Percentiles rank a stretch among this genome's conserved stretches.
phyloP scores from a whole-genome alignment of 306 rosid species.

The Trichosanthes cucumerina region DNA sequence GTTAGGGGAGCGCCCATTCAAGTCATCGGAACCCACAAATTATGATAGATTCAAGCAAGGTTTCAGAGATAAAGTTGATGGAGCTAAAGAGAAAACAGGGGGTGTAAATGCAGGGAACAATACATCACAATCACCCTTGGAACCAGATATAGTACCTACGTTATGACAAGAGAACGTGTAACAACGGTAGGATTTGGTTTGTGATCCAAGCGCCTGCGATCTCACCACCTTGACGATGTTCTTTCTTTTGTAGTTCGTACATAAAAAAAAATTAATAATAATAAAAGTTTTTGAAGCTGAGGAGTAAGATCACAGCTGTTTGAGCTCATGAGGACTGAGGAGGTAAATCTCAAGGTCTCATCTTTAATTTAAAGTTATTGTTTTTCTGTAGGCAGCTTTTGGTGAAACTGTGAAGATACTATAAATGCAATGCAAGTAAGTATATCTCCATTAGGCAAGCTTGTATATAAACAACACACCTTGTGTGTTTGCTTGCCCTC shows the following conservation, averaged over 20 bases:
- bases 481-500: not conserved
- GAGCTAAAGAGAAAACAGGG: not conserved
- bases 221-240: not conserved
- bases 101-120: not conserved
- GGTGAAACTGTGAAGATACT: not conserved
- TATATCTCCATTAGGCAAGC: not conserved
- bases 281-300: not conserved
- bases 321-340: not conserved
- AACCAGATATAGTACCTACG: not conserved
- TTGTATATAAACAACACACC: not conserved
- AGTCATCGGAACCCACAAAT: constrained; percentile 17
- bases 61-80: constrained; percentile 17
- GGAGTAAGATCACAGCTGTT: not conserved
- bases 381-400: not conserved
- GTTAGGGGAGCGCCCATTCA: constrained; percentile 32
- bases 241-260: not conserved
- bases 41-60: constrained; percentile 26
- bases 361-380: not conserved
- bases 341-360: not conserved
- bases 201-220: not conserved
- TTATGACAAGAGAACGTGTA: not conserved
- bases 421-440: not conserved
- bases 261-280: not conserved
- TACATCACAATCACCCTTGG: not conserved
- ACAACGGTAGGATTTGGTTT: not conserved